Evolutionary conservation across 441 rosid species (phyloP).

Genomic region (Sinapis alba): DNA sequence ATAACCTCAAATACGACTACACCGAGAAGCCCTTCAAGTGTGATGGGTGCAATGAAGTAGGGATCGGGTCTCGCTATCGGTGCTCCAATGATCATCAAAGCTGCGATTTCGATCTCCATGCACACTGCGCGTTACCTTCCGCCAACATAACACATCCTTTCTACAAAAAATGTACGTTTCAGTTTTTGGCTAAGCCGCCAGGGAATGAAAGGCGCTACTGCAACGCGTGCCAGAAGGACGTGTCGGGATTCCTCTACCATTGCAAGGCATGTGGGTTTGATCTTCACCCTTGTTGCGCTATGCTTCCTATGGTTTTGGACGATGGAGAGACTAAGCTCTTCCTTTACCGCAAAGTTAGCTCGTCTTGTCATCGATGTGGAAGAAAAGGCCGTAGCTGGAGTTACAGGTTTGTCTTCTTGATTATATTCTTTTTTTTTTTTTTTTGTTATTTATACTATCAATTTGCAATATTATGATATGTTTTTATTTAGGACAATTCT

Average conservation of each 20-base stretch:
- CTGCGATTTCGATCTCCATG: conserved; percentile 86
- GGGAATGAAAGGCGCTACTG: conserved; percentile 70
- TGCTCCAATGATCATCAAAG: conserved; percentile 40
- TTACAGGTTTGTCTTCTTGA: conserved; percentile 47
- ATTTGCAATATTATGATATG: neutral
- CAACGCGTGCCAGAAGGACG: conserved; percentile 82
- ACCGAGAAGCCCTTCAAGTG: conserved; percentile 85
- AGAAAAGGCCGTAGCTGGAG: conserved; percentile 96
- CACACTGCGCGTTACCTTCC: conserved; percentile 73
- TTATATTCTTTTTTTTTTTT: conserved; percentile 2
- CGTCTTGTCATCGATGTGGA: conserved; percentile 80
- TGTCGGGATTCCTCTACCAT: conserved; percentile 77
- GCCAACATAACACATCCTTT: conserved; percentile 62
- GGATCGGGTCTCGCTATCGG: conserved; percentile 81
- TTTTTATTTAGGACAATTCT: too few relatives aligned
- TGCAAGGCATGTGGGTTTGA: conserved; percentile 84
- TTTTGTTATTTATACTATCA: neutral
- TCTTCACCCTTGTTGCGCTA: conserved; percentile 94
- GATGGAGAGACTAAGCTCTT: conserved; percentile 77
- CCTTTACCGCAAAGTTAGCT: conserved; percentile 71
- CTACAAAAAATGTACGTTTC: conserved; percentile 88
- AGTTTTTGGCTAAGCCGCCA: conserved; percentile 65
- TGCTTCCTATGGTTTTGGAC: conserved; percentile 75
- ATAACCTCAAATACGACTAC: conserved; percentile 63
- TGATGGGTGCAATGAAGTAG: conserved; percentile 93